Percentiles rank a stretch among this genome's conserved stretches.
Conservation (phyloP, 2,329 filamentous ascomycete genomes). For the Sporothrix inflata region DNA sequence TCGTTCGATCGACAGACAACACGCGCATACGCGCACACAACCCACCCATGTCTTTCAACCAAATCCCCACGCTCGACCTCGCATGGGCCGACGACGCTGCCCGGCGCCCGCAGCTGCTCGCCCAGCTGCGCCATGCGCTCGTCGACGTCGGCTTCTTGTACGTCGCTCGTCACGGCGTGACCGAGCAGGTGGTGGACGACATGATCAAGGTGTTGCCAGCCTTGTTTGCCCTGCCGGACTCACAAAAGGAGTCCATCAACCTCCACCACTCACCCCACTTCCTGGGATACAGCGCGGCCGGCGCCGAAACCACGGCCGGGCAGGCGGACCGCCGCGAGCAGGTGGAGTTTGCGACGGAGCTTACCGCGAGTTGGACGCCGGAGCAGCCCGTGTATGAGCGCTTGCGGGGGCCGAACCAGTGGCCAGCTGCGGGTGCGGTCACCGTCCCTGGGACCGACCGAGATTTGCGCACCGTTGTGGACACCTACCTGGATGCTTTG, state of each 20-base stretch:
- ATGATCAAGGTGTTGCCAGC: constrained; percentile 47
- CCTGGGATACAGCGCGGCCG: constrained; percentile 60
- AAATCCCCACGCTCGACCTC: constrained; percentile 56
- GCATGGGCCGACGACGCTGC: constrained; percentile 45
- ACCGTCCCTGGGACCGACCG: not conserved
- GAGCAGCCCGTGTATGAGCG: constrained; percentile 46
- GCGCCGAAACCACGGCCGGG: constrained; percentile 59
- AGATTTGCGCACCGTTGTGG: constrained; percentile 44
- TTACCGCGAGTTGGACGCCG: constrained; percentile 43
- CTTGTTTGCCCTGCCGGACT: constrained; percentile 48
- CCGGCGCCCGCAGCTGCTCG: constrained; percentile 45
- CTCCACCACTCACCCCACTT: constrained; percentile 62
- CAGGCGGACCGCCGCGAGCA: constrained; percentile 58
- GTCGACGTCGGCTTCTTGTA: constrained; percentile 59
- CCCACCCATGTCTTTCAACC: constrained; percentile 37
- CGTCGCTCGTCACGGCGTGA: constrained; percentile 53
- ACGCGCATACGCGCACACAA: no score
- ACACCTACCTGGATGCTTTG: constrained; percentile 56
- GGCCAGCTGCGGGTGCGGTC: constrained; percentile 20
- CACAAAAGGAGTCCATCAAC: constrained; percentile 47
- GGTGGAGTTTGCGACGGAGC: constrained; percentile 62
- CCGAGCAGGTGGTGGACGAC: constrained; percentile 41
- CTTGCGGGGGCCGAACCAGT: constrained; percentile 50
- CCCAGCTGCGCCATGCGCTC: constrained; percentile 50
- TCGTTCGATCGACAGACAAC: not conserved